Evolutionary conservation across 352 stramenopile species (phyloP), one percentile per base, ranked within the genome.

Genomic region (Phytopythium kandeliae): DNA sequence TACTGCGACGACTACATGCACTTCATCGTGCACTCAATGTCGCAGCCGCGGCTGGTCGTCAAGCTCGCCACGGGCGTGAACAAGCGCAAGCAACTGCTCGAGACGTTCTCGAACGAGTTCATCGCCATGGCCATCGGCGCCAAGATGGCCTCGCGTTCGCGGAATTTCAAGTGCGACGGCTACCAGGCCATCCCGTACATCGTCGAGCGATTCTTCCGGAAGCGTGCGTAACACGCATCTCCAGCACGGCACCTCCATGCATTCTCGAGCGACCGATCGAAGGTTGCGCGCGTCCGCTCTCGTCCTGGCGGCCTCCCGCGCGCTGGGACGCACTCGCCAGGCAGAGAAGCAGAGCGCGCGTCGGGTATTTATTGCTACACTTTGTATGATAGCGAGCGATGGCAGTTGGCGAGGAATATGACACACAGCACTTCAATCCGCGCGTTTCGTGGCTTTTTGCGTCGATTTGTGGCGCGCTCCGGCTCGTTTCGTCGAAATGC

Each of bases 1-100:
- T 82, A 74, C 55, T 82, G 71, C 47, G 58, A 76, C 42, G 50
- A 48, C 12, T 78, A 74, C 62, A 78, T 81, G 67, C 59, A 57
- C 55, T 81, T 63, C 60, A 75, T 81, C 36, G 65, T 78, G 45
- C 71, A 74, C 54, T 74, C 58, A 22, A 62, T 81, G 57, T 64
- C 67, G 25, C 71, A 81, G 52, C 71, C 71, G n/a, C 67, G 71
- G 10, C 52, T 78, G 59, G 48, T 78, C 22, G 65, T 81, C 16
- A 74, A 75, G 44, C 36, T 81, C 19, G 58, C 48, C 22, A 76
- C 67, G 11, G 52, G 62, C 22, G 63, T 69, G 37, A 60, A 59
- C 31, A 58, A 55, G 25, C 65, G 71, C 28, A 78, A 76, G 60
- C 65, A 71, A 33, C 48, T 81, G 21, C 62, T 81, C 51, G 21